Base-by-base conservation (phyloP, 805 yeast species). In the Phaffomyces opuntiae region DNA sequence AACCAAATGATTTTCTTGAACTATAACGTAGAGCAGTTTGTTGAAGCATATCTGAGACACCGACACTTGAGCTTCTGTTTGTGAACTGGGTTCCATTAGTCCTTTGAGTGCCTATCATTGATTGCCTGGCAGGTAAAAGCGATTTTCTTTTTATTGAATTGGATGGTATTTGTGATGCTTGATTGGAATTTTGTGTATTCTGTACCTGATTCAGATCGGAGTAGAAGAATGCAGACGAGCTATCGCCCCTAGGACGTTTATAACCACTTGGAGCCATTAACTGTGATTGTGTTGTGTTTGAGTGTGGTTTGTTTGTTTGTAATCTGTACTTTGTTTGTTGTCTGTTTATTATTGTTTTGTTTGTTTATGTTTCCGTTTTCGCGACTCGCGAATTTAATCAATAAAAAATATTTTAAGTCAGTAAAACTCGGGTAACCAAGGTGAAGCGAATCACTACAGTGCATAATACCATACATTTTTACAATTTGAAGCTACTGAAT, bases 91-190 rank as follows among this genome's bases (percentile, higher is more conserved):
- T 19, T 12, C 29, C 33, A 40, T 53, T 59, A 5, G 55, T 49
- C 39, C 63, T 47, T 29, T 62, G 59, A 4, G 61, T 61, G 9
- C 65, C 65, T 38, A 59, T 60, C 50, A 60, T 50, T 3, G 65
- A 61, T 42, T 59, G 65, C 32, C 65, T 52, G 3, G 53, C 55
- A 4, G 62, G 56, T 13, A 46, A 36, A 24, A 48, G 52, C 0
- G 57, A 53, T 26, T 49, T 44, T 48, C 59, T 55, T 43, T 57
- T 59, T 45, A 54, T 29, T 11, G 31, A 27, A 12, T 46, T 37
- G 9, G 62, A 53, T 2, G 62, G 48, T 25, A 53, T 45, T 39
- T 55, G 62, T 26, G 63, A 59, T 17, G 56, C 56, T 37, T 59
- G 54, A 7, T 57, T 51, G 16, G 49, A 49, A 41, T 56, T 55